Evolutionary conservation across 345 rosid species (phyloP).

Genomic region (Dimocarpus longan): DNA sequence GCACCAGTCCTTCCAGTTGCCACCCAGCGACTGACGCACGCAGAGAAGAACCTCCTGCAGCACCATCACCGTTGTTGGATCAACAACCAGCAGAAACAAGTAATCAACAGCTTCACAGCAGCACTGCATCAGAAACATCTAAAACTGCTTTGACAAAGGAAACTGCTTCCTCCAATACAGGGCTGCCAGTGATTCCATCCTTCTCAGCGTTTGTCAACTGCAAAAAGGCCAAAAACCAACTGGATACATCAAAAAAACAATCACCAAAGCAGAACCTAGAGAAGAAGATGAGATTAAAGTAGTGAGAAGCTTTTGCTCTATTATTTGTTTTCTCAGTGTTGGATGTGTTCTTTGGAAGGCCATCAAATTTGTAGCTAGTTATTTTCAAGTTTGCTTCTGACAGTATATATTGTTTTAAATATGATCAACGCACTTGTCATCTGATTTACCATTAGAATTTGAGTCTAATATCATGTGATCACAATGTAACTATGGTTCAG

Average conservation of each 20-base stretch:
- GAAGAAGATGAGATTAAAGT: slow-evolving; percentile 63
- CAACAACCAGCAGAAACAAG: slow-evolving; percentile 19
- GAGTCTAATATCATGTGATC: no score
- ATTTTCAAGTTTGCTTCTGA: background rate
- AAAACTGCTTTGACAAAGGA: slow-evolving; percentile 7
- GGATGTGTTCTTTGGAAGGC: background rate
- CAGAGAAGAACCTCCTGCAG: slow-evolving; percentile 28
- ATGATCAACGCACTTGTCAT: no score
- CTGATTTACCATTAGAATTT: no score
- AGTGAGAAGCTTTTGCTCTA: slow-evolving; percentile 3
- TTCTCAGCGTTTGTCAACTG: slow-evolving; percentile 76
- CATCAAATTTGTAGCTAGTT: background rate
- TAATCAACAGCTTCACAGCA: slow-evolving; percentile 12
- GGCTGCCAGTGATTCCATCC: slow-evolving; percentile 63
- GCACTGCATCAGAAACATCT: slow-evolving; percentile 23
- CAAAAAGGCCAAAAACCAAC: slow-evolving; percentile 29
- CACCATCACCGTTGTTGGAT: slow-evolving; percentile 17
- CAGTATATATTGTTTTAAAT: background rate
- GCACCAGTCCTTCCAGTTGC: slow-evolving; percentile 22
- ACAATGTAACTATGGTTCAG: no score
- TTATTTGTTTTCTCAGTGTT: background rate
- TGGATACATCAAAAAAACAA: slow-evolving; percentile 33
- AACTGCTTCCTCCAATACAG: slow-evolving; percentile 30
- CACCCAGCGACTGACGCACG: slow-evolving; percentile 17
- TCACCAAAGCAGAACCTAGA: slow-evolving; percentile 39